Base-by-base conservation (phyloP, 2,329 filamentous ascomycete genomes). In the Fusarium napiforme region DNA sequence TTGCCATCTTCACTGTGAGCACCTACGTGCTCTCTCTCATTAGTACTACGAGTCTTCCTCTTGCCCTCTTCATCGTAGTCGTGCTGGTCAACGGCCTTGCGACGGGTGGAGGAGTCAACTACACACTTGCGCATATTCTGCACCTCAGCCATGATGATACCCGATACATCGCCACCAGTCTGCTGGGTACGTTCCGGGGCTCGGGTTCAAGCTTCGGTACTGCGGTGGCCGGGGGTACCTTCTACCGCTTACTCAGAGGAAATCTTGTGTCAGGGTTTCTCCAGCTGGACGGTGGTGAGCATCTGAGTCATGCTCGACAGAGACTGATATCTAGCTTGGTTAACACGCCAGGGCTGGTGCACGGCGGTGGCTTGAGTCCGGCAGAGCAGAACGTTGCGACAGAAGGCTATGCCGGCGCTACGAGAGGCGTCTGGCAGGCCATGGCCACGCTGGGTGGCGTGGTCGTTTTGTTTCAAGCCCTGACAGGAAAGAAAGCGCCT, bases 141-240 rank as follows among this genome's bases (percentile, higher is more conserved):
- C 93, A 96, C 79, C 85, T 96, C 9, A 93, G 92, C 1, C 84
- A 85, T 0, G 85, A 88, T 1, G 86, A 89, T 11, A 89, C 90
- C 2, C 93, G 95, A 76, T 94, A 93, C 77, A 90, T 96, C 56
- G 90, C 92, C 7, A 94, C 92, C 1, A 92, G 93, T 18, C 84
- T 97, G 46, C 82, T 96, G 8, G 90, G 92, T 34, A 97, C 93
- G 2, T 96, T 96, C 82, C 88, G 94, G 8, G 93, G 93, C 9
- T 95, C 96, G 72, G 93, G 93, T 0, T 93, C 93, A 19, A 93
- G 90, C 58, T 96, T 97, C 75, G 93, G 94, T 6, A 92, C 92
- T 3, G 90, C 93, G 0, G 92, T 96, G 53, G 93, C 93, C 5
- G 93, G 94, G 6, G 94, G 94, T 0, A 85, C 93, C 60, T 96